phyloP scores from a whole-genome alignment of 2,329 filamentous ascomycete genomes.

The Talaromyces piceae region DNA sequence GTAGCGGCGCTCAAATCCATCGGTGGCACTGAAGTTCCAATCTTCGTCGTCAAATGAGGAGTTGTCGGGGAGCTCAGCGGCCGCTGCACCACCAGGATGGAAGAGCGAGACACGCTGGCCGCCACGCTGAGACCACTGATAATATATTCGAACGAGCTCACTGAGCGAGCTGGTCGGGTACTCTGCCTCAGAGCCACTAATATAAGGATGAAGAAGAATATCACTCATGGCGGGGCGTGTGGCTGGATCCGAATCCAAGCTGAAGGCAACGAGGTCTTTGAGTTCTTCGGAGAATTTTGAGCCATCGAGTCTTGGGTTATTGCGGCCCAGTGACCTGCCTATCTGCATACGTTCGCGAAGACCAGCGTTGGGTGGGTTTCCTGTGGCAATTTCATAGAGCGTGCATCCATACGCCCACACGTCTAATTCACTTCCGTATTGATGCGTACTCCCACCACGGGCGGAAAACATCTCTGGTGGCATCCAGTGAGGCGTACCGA shows the following conservation, averaged over 20 bases:
- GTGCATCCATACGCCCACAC: conserved; percentile 47
- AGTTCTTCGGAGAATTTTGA: conserved; percentile 38
- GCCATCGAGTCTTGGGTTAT: conserved; percentile 35
- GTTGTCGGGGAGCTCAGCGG: conserved; percentile 44
- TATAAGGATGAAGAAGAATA: conserved; percentile 40
- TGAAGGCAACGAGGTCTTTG: conserved; percentile 38
- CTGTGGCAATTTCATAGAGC: conserved; percentile 43
- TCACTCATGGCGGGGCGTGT: conserved; percentile 41
- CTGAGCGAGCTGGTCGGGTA: conserved; percentile 39
- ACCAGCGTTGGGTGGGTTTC: conserved; percentile 42
- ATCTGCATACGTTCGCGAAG: conserved; percentile 42
- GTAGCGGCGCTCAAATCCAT: conserved; percentile 50
- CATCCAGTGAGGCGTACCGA: conserved; percentile 62
- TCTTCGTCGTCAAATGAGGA: conserved; percentile 42
- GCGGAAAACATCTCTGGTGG: conserved; percentile 50
- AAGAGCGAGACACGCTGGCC: conserved; percentile 51
- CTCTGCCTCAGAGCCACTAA: conserved; percentile 34
- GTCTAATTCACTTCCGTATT: conserved; percentile 45
- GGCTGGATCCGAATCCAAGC: conserved; percentile 36
- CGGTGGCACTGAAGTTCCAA: conserved; percentile 60
- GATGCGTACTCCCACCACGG: conserved; percentile 29
- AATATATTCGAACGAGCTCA: conserved; percentile 42
- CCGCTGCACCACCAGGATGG: conserved; percentile 51
- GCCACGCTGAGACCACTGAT: conserved; percentile 42
- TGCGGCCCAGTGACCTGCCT: conserved; percentile 37